These are phyloP conservation scores for Eragrostis tef DNA, from an alignment of 202 grass and related monocot genomes.

Conservation along the genomic window DNA sequence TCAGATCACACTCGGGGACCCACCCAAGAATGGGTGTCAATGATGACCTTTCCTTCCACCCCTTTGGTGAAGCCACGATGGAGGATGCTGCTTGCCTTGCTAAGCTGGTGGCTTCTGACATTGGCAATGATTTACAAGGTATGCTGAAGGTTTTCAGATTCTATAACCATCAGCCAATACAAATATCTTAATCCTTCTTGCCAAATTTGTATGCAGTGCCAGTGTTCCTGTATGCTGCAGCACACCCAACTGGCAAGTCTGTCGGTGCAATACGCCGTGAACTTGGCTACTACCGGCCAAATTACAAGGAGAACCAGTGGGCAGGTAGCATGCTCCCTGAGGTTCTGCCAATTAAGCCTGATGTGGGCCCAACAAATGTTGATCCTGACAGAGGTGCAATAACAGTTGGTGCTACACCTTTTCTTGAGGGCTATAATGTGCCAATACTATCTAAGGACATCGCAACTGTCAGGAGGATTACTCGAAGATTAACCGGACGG, in stretches of 20 bases:
- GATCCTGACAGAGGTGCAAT: conserved; percentile 53
- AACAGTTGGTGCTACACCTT: conserved; percentile 58
- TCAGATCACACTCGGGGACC: conserved; percentile 55
- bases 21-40: conserved; percentile 76
- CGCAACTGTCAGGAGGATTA: conserved; percentile 56
- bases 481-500: conserved; percentile 56
- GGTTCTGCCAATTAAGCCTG: conserved; percentile 53
- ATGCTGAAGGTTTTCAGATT: neutral
- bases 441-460: conserved; percentile 55
- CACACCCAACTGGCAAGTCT: conserved; percentile 49
- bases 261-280: conserved; percentile 55
- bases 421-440: conserved; percentile 61
- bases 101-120: conserved; percentile 59
- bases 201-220: conserved; percentile 56
- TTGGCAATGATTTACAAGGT: conserved; percentile 69
- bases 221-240: conserved; percentile 70
- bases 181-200: neutral
- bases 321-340: conserved; percentile 51
- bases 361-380: conserved; percentile 52
- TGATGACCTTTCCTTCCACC: conserved; percentile 77
- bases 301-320: conserved; percentile 58
- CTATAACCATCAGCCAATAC: neutral
- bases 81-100: conserved; percentile 63
- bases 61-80: conserved; percentile 57
- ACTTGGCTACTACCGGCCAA: conserved; percentile 67